Evolutionary conservation across 257 asterid genomes (phyloP).

Genomic region (Nicotiana benthamiana): DNA sequence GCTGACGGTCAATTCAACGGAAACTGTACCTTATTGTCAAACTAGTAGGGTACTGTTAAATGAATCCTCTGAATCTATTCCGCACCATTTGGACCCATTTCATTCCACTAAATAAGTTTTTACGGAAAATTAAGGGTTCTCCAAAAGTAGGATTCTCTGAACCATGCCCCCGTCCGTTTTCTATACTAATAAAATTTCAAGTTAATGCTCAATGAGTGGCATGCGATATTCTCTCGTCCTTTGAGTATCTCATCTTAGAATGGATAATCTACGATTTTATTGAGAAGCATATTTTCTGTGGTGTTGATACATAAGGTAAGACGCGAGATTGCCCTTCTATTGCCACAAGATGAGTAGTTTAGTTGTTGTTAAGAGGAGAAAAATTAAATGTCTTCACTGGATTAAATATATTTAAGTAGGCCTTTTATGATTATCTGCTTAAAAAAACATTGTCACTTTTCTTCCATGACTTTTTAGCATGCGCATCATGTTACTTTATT

Average conservation of each 20-base stretch:
- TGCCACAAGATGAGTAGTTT: neutral
- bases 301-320: neutral
- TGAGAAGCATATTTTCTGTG: neutral
- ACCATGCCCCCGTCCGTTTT: neutral
- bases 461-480: slow-evolving; percentile 25
- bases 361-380: neutral
- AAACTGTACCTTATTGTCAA: neutral
- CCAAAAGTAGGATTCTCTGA: neutral
- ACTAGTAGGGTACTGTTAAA: neutral
- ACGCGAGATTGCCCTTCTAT: neutral
- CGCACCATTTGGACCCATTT: neutral
- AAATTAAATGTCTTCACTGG: neutral
- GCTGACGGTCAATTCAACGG: neutral
- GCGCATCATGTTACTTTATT: slow-evolving; percentile 23
- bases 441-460: slow-evolving; percentile 10
- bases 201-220: neutral
- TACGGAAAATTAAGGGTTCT: neutral
- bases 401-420: slow-evolving; percentile 3
- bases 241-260: neutral
- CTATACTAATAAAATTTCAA: neutral
- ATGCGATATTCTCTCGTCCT: neutral
- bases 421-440: slow-evolving; percentile 3
- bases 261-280: neutral
- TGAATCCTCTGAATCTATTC: neutral
- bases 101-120: neutral